phyloP scores from a whole-genome alignment of 2,329 filamentous ascomycete genomes.

The Colletotrichum tropicicola region DNA sequence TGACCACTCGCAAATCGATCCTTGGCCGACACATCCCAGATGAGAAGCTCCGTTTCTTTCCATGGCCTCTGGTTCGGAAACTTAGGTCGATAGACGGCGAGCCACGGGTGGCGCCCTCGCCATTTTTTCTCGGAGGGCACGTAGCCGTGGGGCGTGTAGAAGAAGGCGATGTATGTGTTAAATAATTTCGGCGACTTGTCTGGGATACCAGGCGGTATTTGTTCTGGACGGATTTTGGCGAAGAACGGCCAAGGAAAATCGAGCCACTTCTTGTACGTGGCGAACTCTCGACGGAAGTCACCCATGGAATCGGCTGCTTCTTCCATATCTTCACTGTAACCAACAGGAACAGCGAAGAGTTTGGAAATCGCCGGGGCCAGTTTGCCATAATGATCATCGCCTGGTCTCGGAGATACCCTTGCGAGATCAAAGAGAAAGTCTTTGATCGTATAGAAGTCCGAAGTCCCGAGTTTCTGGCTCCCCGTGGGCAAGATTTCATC shows the following conservation, averaged over 20 bases:
- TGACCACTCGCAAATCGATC: constrained; percentile 34
- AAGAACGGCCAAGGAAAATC: constrained; percentile 36
- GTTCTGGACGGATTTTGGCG: neutral
- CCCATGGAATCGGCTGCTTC: constrained; percentile 46
- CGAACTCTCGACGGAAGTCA: constrained; percentile 36
- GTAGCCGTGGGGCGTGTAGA: constrained; percentile 49
- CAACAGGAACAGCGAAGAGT: constrained; percentile 50
- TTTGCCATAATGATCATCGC: constrained; percentile 17
- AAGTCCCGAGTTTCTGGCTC: neutral
- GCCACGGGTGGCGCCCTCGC: constrained; percentile 56
- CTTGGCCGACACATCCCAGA: constrained; percentile 58
- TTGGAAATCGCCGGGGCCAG: constrained; percentile 38
- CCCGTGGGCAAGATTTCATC: neutral
- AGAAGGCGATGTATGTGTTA: constrained; percentile 55
- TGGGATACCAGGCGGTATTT: neutral
- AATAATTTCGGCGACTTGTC: constrained; percentile 2
- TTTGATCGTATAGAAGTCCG: neutral
- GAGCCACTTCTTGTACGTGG: constrained; percentile 48
- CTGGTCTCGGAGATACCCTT: neutral
- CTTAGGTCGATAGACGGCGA: constrained; percentile 56
- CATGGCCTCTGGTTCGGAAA: constrained; percentile 45
- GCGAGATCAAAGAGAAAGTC: neutral
- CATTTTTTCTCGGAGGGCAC: constrained; percentile 30
- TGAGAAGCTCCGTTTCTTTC: constrained; percentile 55
- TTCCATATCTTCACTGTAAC: constrained; percentile 45